phyloP scores from a whole-genome alignment of 345 rosid species.

The Triadica sebifera region DNA sequence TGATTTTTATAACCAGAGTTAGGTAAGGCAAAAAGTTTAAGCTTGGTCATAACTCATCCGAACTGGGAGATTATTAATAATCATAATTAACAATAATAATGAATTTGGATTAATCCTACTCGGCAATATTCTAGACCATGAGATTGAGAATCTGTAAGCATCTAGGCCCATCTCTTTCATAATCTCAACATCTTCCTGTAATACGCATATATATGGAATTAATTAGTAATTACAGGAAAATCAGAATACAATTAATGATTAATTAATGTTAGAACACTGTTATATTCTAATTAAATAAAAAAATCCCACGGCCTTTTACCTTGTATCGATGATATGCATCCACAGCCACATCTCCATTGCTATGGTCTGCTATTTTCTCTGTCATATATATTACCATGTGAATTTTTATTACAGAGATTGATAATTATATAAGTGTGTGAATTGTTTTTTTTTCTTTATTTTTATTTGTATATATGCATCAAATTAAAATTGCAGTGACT shows the following conservation, averaged over 20 bases:
- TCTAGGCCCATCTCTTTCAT: slow-evolving; percentile 25
- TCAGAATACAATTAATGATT: background rate
- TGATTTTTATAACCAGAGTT: too few species aligned
- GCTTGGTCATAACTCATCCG: too few species aligned
- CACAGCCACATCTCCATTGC: slow-evolving; percentile 65
- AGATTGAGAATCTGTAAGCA: slow-evolving; percentile 31
- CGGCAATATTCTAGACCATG: slow-evolving; percentile 30
- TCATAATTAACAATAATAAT: background rate
- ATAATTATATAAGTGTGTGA: too few species aligned
- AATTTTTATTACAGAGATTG: background rate
- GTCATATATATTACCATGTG: background rate
- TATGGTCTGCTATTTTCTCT: slow-evolving; percentile 41
- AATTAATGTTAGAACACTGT: background rate
- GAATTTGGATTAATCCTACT: slow-evolving; percentile 11
- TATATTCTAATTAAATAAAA: too few species aligned
- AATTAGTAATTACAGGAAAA: background rate
- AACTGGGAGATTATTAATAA: too few species aligned
- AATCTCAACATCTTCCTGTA: slow-evolving; percentile 25
- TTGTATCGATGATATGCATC: slow-evolving; percentile 78
- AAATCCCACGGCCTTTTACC: slow-evolving; percentile 34
- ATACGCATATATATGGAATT: background rate
- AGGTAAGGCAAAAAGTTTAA: too few species aligned
- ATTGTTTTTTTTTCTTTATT: too few species aligned
- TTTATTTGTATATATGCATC: too few species aligned
- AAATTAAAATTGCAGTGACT: too few species aligned